These are phyloP conservation scores for Trametes sp. DNA, from an alignment of 1,284 basidiomycete genomes.

Conservation along the genomic window DNA sequence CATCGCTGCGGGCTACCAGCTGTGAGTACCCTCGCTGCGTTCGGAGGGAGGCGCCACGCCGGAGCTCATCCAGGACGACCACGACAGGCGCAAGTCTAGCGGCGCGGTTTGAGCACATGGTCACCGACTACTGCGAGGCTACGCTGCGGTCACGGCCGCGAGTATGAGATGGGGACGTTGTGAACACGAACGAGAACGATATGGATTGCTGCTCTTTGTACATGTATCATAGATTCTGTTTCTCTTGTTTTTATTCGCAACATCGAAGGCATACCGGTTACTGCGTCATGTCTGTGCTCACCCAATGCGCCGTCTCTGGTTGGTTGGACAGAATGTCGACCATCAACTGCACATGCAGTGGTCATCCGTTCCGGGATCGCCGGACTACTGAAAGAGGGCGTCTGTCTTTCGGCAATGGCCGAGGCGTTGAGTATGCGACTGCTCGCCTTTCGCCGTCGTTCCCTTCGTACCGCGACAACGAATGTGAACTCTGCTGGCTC, in stretches of 20 bases:
- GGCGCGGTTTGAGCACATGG: constrained; percentile 31
- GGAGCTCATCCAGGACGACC: constrained; percentile 33
- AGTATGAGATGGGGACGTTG: constrained; percentile 19
- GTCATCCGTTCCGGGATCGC: no score
- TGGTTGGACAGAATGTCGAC: not conserved
- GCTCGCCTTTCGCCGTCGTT: no score
- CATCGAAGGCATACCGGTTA: no score
- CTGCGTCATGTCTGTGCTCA: no score
- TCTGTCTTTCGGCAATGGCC: no score
- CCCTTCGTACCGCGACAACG: no score
- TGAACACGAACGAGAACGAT: not conserved
- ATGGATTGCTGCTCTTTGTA: constrained; percentile 3
- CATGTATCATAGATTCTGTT: constrained; percentile 18
- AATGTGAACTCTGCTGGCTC: no score
- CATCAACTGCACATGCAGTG: no score
- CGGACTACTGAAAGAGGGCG: no score
- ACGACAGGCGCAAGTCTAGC: constrained; percentile 35
- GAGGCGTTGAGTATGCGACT: no score
- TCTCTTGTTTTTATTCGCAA: not conserved
- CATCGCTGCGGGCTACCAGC: constrained; percentile 38
- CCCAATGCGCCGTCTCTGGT: not conserved
- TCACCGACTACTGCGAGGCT: constrained; percentile 35
- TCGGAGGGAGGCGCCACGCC: constrained; percentile 18
- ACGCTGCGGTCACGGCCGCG: constrained; percentile 33
- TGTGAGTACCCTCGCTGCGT: constrained; percentile 33